These are phyloP conservation scores for Talaromyces sp. DNA, from an alignment of 2,329 filamentous ascomycete species.

Conservation along the genomic window DNA sequence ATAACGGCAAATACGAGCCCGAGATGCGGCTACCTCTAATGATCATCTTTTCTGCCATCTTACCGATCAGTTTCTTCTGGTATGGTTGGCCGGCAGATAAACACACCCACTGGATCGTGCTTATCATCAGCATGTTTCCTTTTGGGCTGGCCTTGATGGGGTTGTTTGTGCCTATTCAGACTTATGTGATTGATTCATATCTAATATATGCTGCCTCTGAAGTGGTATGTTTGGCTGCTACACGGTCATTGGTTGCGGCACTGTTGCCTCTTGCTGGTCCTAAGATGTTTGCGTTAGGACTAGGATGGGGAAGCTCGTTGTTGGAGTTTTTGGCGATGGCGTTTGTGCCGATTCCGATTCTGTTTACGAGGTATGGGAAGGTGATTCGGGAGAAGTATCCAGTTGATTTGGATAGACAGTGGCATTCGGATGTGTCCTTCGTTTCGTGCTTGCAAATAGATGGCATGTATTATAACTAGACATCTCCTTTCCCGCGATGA, in stretches of 20 bases:
- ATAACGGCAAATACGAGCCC: constrained; percentile 19
- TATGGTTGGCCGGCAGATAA: constrained; percentile 56
- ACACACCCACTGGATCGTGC: constrained; percentile 54
- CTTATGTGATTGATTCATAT: constrained; percentile 58
- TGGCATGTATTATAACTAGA: neutral
- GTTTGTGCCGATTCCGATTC: constrained; percentile 39
- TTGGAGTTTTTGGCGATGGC: constrained; percentile 54
- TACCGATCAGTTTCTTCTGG: constrained; percentile 46
- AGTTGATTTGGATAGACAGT: constrained; percentile 1
- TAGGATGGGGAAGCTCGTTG: constrained; percentile 51
- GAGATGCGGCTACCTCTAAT: constrained; percentile 20
- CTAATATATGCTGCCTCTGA: constrained; percentile 44
- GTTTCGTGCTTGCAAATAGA: neutral
- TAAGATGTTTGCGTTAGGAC: constrained; percentile 46
- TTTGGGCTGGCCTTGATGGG: constrained; percentile 53
- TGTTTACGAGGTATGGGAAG: constrained; percentile 33
- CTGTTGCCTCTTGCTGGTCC: constrained; percentile 59
- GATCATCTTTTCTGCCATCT: constrained; percentile 12
- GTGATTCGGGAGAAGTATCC: constrained; percentile 20
- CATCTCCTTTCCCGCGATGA: neutral
- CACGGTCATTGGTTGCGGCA: constrained; percentile 55
- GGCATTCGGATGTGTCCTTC: neutral
- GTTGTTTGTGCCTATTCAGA: constrained; percentile 52
- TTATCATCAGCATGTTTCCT: constrained; percentile 55
- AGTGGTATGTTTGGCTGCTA: constrained; percentile 52